Base-by-base conservation (phyloP, 2,329 filamentous ascomycete genomes). In the Nigrospora sphaerica region DNA sequence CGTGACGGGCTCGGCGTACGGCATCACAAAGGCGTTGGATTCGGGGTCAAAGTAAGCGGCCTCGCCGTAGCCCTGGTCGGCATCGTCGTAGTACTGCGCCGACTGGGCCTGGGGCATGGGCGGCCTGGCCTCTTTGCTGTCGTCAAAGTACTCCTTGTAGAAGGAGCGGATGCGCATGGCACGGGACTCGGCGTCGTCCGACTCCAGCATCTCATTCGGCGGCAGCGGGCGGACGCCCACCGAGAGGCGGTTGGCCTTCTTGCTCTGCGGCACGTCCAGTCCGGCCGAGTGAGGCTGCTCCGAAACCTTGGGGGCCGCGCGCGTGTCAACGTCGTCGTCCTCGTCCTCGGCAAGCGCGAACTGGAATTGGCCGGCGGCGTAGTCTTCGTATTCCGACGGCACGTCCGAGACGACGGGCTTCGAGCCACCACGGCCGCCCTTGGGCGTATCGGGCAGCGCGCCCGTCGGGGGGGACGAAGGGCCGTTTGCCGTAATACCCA, bases 131-230 rank as follows among this genome's bases (percentile, higher is more conserved):
- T 67, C 65, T 62, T 82, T 87, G 49, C 74, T 81, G 37, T 96
- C 92, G 54, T 97, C 93, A 57, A 98, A 98, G 71, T 98, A 98
- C 63, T 98, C 93, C 72, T 96, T 96, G 74, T 98, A 98, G 73
- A 98, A 98, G 4, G 93, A 98, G 64, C 93, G 81, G 55, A 98
- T 98, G 48, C 93, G 84, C 72, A 96, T 97, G 53, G 93, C 93
- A 58, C 93, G 83, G 60, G 92, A 84, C 65, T 97, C 93, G 0
- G 93, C 90, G 62, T 96, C 92, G 62, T 97, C 93, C 3, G 84
- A 80, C 38, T 85, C 81, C 31, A 74, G 77, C 46, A 88, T 81
- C 53, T 95, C 87, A 59, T 91, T 84, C 33, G 90, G 88, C 6
- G 93, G 93, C 51, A 98, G 75, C 18, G 93, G 93, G 14, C 93